Evolutionary conservation across 2,329 filamentous ascomycete species (phyloP).

Genomic region (Colletotrichum agaves): DNA sequence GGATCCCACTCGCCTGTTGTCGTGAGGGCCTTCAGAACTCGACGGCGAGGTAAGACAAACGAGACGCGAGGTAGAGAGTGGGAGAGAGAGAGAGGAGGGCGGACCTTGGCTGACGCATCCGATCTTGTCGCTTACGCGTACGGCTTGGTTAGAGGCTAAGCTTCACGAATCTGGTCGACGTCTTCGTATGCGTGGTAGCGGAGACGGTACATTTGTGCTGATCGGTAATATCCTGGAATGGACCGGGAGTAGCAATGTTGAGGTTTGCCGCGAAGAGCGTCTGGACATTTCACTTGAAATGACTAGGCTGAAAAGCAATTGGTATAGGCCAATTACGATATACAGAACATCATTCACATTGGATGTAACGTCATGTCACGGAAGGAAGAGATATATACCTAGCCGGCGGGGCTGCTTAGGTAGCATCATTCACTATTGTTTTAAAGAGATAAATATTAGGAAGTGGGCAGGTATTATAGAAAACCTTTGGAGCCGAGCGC

Average conservation of each 20-base stretch:
- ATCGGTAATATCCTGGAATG: no score
- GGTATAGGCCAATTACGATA: background rate
- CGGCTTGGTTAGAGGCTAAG: slow-evolving; percentile 58
- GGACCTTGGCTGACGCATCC: slow-evolving; percentile 59
- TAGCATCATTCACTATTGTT: no score
- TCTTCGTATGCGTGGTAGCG: slow-evolving; percentile 48
- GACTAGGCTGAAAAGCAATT: background rate
- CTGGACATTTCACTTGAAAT: background rate
- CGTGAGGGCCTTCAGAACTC: background rate
- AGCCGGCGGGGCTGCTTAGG: background rate
- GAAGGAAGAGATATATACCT: slow-evolving; percentile 4
- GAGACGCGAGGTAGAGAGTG: background rate
- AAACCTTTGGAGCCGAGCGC: no score
- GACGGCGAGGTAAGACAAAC: background rate
- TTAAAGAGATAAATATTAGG: no score
- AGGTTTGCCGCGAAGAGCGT: background rate
- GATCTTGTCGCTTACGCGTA: slow-evolving; percentile 59
- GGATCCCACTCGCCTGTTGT: slow-evolving; percentile 48
- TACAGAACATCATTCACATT: background rate
- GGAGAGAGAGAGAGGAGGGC: slow-evolving; percentile 1
- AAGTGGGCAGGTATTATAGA: no score
- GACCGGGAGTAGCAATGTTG: no score
- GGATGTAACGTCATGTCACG: background rate
- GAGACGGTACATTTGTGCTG: slow-evolving; percentile 45
- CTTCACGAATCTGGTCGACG: slow-evolving; percentile 44